Evolutionary conservation across 192 early-diverging fungal species (phyloP), one percentile per base, ranked within the genome.

Genomic region (Linnemannia exigua): DNA sequence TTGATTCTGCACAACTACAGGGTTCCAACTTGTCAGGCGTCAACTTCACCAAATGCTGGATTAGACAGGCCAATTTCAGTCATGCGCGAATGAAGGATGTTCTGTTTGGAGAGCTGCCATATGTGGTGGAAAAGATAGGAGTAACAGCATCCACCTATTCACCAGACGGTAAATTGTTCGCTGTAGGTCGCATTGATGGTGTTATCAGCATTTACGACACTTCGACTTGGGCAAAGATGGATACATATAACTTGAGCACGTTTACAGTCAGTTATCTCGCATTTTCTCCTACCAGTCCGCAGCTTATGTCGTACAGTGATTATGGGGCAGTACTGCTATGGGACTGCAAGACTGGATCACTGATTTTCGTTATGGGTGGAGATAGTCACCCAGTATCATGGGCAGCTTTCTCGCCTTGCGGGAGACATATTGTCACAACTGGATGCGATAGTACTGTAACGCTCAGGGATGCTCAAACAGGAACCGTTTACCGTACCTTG

Each of bases 121-220:
- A 71, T 19, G 7, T 71, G 19, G n/a, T 8, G 41, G 36, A 20
- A 47, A 38, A 46, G 20, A 8, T 19, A 3, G 17, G 41, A 8
- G 36, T 71, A 5, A 38, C 12, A 12, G 31, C 35, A 12, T 71
- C 37, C 25, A 37, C 70, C 3, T 71, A 46, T n/a, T 71, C 70
- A 19, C 36, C 36, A 71, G 70, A 71, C 20, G 70, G 38, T 1
- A 38, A 46, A 8, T 12, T 22, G 3, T 47, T 37, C 2, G 38
- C 70, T 15, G 20, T 71, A 7, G 70, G 70, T 44, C 38, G 5
- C 36, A 22, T 7, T 2, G 70, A 47, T 38, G 36, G 38, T 19
- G 20, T 20, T 33, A 71, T 71, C 70, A 47, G 44, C 38, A 38
- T 71, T 19, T 71, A 46, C 41, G 70, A 71, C 17, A 71, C 67